phyloP scores from a whole-genome alignment of 257 asterid species.

The Linderniella brevidens region DNA sequence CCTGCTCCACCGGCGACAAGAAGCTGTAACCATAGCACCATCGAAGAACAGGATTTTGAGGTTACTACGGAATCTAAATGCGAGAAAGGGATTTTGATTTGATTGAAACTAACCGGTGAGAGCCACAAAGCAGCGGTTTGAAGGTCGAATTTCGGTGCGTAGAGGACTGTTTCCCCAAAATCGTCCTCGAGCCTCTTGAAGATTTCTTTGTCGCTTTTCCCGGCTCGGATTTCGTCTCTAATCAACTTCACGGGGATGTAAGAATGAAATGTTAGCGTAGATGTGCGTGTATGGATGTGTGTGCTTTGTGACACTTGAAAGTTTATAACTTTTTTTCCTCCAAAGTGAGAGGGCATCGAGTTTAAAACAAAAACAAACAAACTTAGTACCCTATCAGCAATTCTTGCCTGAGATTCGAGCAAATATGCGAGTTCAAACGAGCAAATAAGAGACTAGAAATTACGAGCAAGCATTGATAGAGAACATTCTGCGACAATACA shows the following conservation, averaged over 20 bases:
- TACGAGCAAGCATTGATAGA: no score
- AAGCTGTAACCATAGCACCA: conserved; percentile 19
- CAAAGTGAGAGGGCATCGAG: no score
- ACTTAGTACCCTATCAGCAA: no score
- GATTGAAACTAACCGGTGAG: conserved; percentile 48
- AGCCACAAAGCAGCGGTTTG: conserved; percentile 95
- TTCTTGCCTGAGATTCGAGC: no score
- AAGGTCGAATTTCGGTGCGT: conserved; percentile 74
- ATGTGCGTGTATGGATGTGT: no score
- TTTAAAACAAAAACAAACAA: no score
- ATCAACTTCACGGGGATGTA: conserved; percentile 30
- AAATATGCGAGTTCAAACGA: no score
- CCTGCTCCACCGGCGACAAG: conserved; percentile 67
- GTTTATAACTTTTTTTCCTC: no score
- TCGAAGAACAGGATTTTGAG: neutral
- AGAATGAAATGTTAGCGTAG: neutral
- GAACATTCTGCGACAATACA: no score
- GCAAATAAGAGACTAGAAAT: no score
- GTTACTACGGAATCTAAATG: neutral
- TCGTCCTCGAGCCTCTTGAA: conserved; percentile 74
- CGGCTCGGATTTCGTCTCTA: conserved; percentile 58
- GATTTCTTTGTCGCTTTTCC: conserved; percentile 78
- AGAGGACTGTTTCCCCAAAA: conserved; percentile 85
- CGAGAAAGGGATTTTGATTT: neutral
- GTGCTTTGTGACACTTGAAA: no score